phyloP scores from a whole-genome alignment of 1,284 basidiomycete genomes.

The Sutorius eximius region DNA sequence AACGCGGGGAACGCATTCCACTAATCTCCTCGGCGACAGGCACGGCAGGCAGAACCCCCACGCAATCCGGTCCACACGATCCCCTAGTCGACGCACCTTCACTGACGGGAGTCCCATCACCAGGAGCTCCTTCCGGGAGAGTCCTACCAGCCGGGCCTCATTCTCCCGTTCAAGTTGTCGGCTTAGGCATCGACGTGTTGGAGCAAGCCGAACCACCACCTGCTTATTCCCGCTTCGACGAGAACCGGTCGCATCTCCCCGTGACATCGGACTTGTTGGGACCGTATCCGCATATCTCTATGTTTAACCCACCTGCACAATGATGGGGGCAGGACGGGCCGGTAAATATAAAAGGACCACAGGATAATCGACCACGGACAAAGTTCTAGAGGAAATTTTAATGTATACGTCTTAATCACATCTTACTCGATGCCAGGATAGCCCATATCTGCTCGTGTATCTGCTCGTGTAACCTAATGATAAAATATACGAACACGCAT shows the following conservation, averaged over 20 bases:
- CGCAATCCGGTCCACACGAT: neutral
- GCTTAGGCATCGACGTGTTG: slow-evolving; percentile 3
- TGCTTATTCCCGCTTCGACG: slow-evolving; percentile 23
- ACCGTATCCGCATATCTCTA: slow-evolving; percentile 24
- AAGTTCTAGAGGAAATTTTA: neutral
- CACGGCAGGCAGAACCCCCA: neutral
- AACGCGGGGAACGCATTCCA: neutral
- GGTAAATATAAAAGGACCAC: neutral
- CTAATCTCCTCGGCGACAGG: neutral
- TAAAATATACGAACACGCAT: neutral
- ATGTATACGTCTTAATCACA: neutral
- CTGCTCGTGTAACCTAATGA: neutral
- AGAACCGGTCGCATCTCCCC: slow-evolving; percentile 2
- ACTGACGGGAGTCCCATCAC: slow-evolving; percentile 9
- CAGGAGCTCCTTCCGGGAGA: slow-evolving; percentile 1
- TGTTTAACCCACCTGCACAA: slow-evolving; percentile 1
- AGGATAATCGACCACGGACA: neutral
- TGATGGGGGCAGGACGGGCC: neutral
- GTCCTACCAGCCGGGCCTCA: neutral
- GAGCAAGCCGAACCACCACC: slow-evolving; percentile 13
- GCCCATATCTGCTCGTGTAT: neutral
- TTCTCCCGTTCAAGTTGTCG: neutral
- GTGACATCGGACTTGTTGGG: slow-evolving; percentile 14
- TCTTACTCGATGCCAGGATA: neutral
- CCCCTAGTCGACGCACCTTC: slow-evolving; percentile 8